Conservation (phyloP, 371 early-diverging fungal genomes). For the Blastocladiella emersonii region DNA sequence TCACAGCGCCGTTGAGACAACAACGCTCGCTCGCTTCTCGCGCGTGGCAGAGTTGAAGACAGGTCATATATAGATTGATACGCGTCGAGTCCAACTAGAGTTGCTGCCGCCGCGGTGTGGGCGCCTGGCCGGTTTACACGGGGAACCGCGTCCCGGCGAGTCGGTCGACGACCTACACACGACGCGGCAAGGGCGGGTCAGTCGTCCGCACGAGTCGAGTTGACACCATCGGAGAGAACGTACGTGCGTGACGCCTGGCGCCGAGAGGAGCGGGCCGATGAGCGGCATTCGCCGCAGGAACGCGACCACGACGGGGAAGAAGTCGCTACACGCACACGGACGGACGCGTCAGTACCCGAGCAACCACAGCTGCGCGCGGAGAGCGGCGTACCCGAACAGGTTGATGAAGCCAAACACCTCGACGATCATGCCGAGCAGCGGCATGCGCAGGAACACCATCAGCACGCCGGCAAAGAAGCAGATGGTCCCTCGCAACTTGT, state of each 20-base stretch:
- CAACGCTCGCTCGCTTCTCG: too few species aligned
- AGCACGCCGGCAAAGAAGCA: constrained; percentile 85
- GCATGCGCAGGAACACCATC: constrained; percentile 73
- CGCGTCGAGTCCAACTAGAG: too few species aligned
- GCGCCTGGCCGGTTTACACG: neutral
- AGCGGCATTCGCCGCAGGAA: constrained; percentile 77
- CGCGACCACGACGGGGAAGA: constrained; percentile 82
- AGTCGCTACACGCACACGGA: constrained; percentile 49
- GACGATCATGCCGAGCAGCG: constrained; percentile 75
- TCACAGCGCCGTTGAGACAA: too few species aligned
- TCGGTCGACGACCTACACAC: neutral
- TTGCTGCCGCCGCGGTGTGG: too few species aligned
- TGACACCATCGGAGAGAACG: neutral
- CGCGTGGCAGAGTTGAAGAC: too few species aligned
- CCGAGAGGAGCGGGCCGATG: constrained; percentile 67
- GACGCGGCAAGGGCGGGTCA: neutral
- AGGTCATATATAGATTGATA: too few species aligned
- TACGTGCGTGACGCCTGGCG: constrained; percentile 68
- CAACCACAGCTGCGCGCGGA: too few species aligned
- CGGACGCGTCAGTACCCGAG: neutral
- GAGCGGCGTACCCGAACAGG: constrained; percentile 68
- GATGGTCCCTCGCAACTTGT: constrained; percentile 75
- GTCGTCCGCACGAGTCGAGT: neutral
- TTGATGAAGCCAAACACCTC: constrained; percentile 91
- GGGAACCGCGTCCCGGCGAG: neutral